A percentile compares a stretch with the other conserved stretches of the same genome.
Evolutionary conservation across 208 protist genomes (phyloP).

Genomic region (Leishmania aethiopica): DNA sequence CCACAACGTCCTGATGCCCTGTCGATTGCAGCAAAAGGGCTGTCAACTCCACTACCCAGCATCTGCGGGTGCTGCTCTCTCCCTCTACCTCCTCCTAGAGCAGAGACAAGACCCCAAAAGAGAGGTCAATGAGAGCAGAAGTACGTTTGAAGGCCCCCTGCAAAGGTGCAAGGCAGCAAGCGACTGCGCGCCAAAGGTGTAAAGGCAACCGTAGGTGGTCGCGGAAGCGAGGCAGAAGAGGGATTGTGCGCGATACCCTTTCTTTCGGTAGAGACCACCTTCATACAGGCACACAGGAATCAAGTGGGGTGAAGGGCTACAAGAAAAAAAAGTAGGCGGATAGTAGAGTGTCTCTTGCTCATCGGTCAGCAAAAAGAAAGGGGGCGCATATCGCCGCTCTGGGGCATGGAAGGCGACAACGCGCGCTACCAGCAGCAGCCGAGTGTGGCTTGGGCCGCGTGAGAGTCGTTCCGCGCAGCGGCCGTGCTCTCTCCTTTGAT

Average conservation of each 20-base stretch:
- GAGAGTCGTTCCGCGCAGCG: background rate
- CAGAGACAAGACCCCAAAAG: background rate
- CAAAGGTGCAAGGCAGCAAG: background rate
- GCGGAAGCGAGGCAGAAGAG: background rate
- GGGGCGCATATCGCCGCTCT: background rate
- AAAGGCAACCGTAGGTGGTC: background rate
- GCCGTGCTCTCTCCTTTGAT: background rate
- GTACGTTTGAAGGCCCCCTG: background rate
- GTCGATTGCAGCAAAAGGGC: background rate
- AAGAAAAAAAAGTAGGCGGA: background rate
- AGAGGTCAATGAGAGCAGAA: background rate
- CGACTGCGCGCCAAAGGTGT: background rate
- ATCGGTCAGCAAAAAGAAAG: background rate
- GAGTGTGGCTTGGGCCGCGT: background rate
- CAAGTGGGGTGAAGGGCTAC: background rate
- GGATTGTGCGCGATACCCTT: background rate
- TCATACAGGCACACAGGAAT: background rate
- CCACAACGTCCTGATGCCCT: background rate
- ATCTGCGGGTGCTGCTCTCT: background rate
- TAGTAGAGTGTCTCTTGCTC: background rate
- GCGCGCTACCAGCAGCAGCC: background rate
- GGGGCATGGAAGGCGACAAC: background rate
- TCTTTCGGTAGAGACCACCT: background rate
- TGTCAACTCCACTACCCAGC: background rate
- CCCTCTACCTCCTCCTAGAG: background rate